phyloP scores from a whole-genome alignment of 495 filamentous ascomycete genomes.

The Penicillium parvum region DNA sequence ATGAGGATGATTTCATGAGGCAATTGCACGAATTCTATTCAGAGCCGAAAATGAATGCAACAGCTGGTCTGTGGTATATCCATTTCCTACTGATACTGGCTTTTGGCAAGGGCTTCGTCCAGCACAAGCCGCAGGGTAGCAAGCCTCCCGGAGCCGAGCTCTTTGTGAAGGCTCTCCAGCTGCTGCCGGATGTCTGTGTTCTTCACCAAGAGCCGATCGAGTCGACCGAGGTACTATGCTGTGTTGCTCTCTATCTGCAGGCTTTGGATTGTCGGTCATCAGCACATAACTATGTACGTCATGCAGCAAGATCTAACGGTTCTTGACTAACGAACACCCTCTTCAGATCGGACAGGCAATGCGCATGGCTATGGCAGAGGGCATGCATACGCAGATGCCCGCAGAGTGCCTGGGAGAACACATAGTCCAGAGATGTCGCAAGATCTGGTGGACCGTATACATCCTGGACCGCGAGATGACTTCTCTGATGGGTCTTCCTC shows the following conservation, averaged over 20 bases:
- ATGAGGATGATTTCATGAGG: constrained; percentile 39
- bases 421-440: constrained; percentile 34
- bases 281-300: constrained; percentile 36
- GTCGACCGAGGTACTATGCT: constrained; percentile 41
- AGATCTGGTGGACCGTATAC: constrained; percentile 47
- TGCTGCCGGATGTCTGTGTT: constrained; percentile 33
- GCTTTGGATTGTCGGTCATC: constrained; percentile 34
- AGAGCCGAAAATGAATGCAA: constrained; percentile 18
- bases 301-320: neutral
- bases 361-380: constrained; percentile 38
- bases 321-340: neutral
- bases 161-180: constrained; percentile 37
- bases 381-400: constrained; percentile 44
- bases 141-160: constrained; percentile 34
- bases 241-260: constrained; percentile 39
- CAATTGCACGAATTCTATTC: constrained; percentile 35
- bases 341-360: constrained; percentile 42
- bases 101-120: constrained; percentile 42
- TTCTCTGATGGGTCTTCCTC: constrained; percentile 41
- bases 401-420: constrained; percentile 28
- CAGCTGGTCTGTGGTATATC: constrained; percentile 37
- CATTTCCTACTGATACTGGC: constrained; percentile 43
- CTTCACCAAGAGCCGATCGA: constrained; percentile 33
- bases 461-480: constrained; percentile 43
- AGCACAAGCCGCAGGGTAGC: constrained; percentile 27